Percentiles rank a stretch among this genome's conserved stretches.
These are phyloP conservation scores for Carex kokanica DNA, from an alignment of 176 grass and related monocot species.

Conservation along the genomic window DNA sequence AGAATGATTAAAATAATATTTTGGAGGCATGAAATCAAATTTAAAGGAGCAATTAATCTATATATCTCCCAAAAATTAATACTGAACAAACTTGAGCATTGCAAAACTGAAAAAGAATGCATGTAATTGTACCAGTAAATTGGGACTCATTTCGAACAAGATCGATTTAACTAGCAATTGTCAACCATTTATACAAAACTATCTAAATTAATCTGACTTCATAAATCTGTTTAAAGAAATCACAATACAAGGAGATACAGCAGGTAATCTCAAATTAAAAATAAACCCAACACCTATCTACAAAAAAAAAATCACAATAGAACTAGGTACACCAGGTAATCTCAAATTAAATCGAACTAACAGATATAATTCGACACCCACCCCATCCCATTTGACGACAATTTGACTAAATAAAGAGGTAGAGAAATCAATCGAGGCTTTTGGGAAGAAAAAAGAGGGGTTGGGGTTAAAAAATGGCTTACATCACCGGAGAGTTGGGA, in stretches of 20 bases:
- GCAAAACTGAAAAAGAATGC: too few relatives aligned
- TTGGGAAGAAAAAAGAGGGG: background rate
- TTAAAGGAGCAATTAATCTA: too few relatives aligned
- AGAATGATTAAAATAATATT: background rate
- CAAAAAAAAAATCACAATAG: too few relatives aligned
- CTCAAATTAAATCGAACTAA: background rate
- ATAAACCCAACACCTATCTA: too few relatives aligned
- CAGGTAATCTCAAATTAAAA: background rate
- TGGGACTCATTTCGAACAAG: background rate
- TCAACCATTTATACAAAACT: background rate
- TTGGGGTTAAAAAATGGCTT: background rate
- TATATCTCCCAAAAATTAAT: too few relatives aligned
- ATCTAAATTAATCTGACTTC: background rate
- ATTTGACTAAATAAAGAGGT: background rate
- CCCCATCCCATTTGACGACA: background rate
- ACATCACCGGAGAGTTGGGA: conserved; percentile 17
- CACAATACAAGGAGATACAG: background rate
- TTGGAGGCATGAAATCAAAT: background rate
- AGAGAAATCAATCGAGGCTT: background rate
- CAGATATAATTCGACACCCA: too few relatives aligned
- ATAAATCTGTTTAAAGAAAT: background rate
- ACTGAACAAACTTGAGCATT: too few relatives aligned
- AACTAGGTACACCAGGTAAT: too few relatives aligned
- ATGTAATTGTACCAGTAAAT: background rate
- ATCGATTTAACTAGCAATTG: background rate